Percentiles rank a stretch among this genome's conserved stretches.
These are phyloP conservation scores for Salisapilia sapeloensis DNA, from an alignment of 352 stramenopile genomes.

Conservation along the genomic window DNA sequence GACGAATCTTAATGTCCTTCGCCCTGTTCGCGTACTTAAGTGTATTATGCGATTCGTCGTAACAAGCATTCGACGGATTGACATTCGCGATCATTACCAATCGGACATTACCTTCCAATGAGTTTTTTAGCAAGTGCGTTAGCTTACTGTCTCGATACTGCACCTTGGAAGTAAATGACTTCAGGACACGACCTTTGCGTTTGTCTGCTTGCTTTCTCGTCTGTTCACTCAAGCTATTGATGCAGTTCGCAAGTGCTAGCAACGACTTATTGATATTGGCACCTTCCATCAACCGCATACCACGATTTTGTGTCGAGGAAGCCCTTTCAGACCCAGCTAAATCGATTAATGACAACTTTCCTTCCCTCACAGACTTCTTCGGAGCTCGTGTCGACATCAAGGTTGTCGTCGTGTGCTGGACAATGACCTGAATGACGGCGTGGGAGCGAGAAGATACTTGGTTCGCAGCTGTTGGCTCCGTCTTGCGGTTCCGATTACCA, in stretches of 20 bases:
- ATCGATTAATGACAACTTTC: slow-evolving; percentile 74
- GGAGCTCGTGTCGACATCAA: slow-evolving; percentile 22
- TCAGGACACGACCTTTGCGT: slow-evolving; percentile 1
- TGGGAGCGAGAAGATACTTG: slow-evolving; percentile 68
- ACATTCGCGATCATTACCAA: slow-evolving; percentile 86
- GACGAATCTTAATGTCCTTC: slow-evolving; percentile 84
- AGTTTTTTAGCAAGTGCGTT: slow-evolving; percentile 79
- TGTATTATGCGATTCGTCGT: slow-evolving; percentile 84
- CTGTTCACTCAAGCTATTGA: slow-evolving; percentile 64
- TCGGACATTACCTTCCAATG: slow-evolving; percentile 77
- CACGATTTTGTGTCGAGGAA: slow-evolving; percentile 58
- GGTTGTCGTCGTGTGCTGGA: slow-evolving; percentile 36
- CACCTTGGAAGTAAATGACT: slow-evolving; percentile 20
- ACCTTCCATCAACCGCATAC: slow-evolving; percentile 33
- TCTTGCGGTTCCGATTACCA: slow-evolving; percentile 34
- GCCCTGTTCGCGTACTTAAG: slow-evolving; percentile 80
- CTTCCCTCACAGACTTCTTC: slow-evolving; percentile 37
- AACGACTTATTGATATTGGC: slow-evolving; percentile 64
- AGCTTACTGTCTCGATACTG: slow-evolving; percentile 81
- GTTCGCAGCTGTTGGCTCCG: slow-evolving; percentile 65
- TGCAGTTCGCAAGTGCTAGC: slow-evolving; percentile 75
- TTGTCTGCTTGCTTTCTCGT: slow-evolving; percentile 12
- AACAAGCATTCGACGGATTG: slow-evolving; percentile 49
- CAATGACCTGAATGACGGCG: slow-evolving; percentile 60
- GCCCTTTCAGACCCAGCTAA: slow-evolving; percentile 69